Percentiles rank a stretch among this genome's conserved stretches.
Conservation (phyloP, 495 filamentous ascomycete genomes). For the Aspergillus mulundensis region DNA sequence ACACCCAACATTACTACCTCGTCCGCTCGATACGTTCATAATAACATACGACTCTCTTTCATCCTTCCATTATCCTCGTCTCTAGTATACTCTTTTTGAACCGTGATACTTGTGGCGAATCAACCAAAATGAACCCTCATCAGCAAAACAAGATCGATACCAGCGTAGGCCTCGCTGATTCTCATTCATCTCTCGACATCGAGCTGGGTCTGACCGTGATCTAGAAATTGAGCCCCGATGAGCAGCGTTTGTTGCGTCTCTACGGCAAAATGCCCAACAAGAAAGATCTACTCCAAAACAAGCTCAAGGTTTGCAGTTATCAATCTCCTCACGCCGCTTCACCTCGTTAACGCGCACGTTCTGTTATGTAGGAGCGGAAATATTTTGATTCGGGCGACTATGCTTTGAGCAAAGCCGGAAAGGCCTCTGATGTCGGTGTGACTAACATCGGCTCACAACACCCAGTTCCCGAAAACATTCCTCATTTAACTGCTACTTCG, state of each 20-base stretch:
- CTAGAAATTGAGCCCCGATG: constrained; percentile 85
- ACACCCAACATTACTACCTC: constrained; percentile 14
- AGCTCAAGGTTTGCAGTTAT: constrained; percentile 64
- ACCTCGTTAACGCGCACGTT: constrained; percentile 1
- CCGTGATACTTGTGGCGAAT: constrained; percentile 7
- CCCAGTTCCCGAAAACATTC: constrained; percentile 92
- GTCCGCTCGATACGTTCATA: constrained; percentile 14
- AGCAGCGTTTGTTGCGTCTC: constrained; percentile 90
- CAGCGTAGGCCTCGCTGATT: constrained; percentile 58
- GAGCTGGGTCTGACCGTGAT: constrained; percentile 12
- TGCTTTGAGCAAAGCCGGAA: constrained; percentile 96
- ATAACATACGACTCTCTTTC: neutral
- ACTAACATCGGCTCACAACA: constrained; percentile 92
- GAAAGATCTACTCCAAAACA: constrained; percentile 95
- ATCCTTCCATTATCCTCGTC: neutral
- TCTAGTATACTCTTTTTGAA: neutral
- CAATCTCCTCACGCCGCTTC: neutral
- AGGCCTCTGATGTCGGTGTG: constrained; percentile 89
- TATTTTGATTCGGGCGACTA: constrained; percentile 99
- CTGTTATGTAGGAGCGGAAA: constrained; percentile 74
- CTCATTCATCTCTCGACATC: constrained; percentile 12
- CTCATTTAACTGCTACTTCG: constrained; percentile 77
- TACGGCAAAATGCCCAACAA: constrained; percentile 97
- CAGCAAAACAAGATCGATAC: constrained; percentile 97
- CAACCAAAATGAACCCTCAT: constrained; percentile 78